Percentiles rank a stretch among this genome's conserved stretches.
Evolutionary conservation across 176 grass and related monocot genomes (phyloP).

Genomic region (Puya raimondii): DNA sequence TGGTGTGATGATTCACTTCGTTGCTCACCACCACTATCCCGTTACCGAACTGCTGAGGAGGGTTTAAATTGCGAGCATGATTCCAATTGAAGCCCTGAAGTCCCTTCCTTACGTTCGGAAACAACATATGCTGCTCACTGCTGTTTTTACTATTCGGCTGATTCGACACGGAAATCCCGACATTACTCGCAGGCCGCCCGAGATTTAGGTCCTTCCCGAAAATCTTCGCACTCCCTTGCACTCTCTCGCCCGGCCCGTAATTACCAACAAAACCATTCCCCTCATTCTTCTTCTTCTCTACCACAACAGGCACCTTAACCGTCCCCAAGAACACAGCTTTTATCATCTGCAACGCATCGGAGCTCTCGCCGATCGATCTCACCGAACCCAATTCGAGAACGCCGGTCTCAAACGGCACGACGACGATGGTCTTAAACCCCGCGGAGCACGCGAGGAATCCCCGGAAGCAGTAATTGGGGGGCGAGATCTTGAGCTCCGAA

Average conservation of each 20-base stretch:
- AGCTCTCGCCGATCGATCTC: constrained; percentile 46
- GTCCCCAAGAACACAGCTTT: constrained; percentile 57
- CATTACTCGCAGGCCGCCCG: constrained; percentile 27
- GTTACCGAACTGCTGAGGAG: constrained; percentile 62
- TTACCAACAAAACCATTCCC: constrained; percentile 31
- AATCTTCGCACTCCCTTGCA: constrained; percentile 54
- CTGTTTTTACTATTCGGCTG: constrained; percentile 39
- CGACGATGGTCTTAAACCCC: constrained; percentile 69
- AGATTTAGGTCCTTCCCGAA: constrained; percentile 96
- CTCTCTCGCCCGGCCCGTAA: not conserved
- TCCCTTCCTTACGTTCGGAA: constrained; percentile 57
- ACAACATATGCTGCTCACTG: constrained; percentile 33
- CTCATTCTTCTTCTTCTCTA: constrained; percentile 50
- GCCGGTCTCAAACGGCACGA: constrained; percentile 79
- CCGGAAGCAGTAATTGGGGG: constrained; percentile 77
- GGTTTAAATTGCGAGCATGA: constrained; percentile 46
- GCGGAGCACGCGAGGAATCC: constrained; percentile 57
- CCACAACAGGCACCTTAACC: constrained; percentile 10
- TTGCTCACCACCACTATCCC: constrained; percentile 53
- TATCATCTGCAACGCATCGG: constrained; percentile 53
- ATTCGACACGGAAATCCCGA: constrained; percentile 30
- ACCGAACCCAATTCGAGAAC: constrained; percentile 92
- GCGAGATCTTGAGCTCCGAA: constrained; percentile 32
- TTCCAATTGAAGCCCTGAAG: constrained; percentile 73
- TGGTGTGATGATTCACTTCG: constrained; percentile 29